These are phyloP conservation scores for Leersia perrieri DNA, from an alignment of 176 grass and related monocot species.

Conservation along the genomic window DNA sequence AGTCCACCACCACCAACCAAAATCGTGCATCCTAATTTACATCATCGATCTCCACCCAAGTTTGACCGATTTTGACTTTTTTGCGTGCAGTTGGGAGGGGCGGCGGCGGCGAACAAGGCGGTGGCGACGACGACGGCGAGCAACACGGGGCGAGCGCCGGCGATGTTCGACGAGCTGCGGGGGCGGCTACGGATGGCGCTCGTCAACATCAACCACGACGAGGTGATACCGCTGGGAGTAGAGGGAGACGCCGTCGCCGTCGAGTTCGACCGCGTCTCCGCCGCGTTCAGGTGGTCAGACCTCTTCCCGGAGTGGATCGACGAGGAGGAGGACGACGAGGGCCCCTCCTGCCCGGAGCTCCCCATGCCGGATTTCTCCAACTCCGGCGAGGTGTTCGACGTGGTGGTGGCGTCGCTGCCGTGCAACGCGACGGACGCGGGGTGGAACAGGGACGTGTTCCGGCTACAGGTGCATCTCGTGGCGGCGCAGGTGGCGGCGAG, in stretches of 20 bases:
- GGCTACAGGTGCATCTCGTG: slow-evolving; percentile 84
- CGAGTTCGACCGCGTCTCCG: slow-evolving; percentile 53
- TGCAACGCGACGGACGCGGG: slow-evolving; percentile 39
- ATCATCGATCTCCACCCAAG: too few relatives aligned
- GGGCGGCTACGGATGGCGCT: slow-evolving; percentile 51
- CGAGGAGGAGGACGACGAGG: slow-evolving; percentile 76
- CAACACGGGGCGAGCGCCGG: slow-evolving; percentile 40
- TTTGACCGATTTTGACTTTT: too few relatives aligned
- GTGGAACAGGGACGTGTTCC: slow-evolving; percentile 75
- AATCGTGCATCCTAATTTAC: too few relatives aligned
- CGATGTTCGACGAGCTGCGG: slow-evolving; percentile 56
- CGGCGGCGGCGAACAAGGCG: slow-evolving; percentile 39
- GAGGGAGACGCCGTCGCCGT: slow-evolving; percentile 43
- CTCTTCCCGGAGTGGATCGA: slow-evolving; percentile 93
- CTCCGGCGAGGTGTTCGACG: slow-evolving; percentile 54
- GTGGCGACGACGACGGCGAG: slow-evolving; percentile 38
- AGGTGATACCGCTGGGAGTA: slow-evolving; percentile 48
- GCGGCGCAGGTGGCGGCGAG: slow-evolving; percentile 50
- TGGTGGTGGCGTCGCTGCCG: slow-evolving; percentile 68
- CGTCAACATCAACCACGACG: slow-evolving; percentile 63
- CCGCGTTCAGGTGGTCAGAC: slow-evolving; percentile 62
- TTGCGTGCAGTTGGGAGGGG: slow-evolving; percentile 38
- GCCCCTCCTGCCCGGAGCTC: slow-evolving; percentile 71
- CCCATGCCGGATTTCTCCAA: slow-evolving; percentile 67
- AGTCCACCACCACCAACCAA: slow-evolving; percentile 40